A percentile compares a stretch with the other conserved stretches of the same genome.
Conservation (phyloP, 345 rosid species). For the Salix dunnii region DNA sequence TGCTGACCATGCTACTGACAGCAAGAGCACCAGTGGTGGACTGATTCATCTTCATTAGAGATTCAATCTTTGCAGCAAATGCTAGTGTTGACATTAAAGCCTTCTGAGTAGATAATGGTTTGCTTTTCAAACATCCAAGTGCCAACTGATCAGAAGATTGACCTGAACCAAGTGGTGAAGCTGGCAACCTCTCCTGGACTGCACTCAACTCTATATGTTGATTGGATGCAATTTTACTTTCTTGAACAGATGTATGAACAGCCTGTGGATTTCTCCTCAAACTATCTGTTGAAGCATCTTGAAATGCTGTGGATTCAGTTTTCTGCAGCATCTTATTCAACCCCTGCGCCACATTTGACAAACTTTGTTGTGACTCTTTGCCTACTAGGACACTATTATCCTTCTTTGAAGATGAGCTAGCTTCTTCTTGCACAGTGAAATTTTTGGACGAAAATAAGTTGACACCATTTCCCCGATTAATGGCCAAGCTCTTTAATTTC, state of each 20-base stretch:
- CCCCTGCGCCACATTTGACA: conserved; percentile 5
- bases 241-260: conserved; percentile 22
- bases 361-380: conserved; percentile 15
- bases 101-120: conserved; percentile 41
- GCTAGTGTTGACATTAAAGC: conserved; percentile 55
- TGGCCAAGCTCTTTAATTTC: conserved; percentile 17
- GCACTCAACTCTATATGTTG: conserved; percentile 17
- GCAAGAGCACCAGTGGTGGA: conserved; percentile 14
- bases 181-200: conserved; percentile 17
- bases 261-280: conserved; percentile 3
- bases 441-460: conserved; percentile 13
- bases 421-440: conserved; percentile 5
- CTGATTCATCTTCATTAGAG: conserved; percentile 34
- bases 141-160: conserved; percentile 28
- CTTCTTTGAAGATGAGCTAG: neutral
- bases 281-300: conserved; percentile 12
- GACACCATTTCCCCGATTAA: conserved; percentile 11
- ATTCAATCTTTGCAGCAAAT: conserved; percentile 57
- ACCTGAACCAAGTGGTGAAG: conserved; percentile 22
- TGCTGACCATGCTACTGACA: conserved; percentile 12
- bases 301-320: conserved; percentile 17
- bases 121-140: conserved; percentile 21
- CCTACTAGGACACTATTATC: conserved; percentile 2
- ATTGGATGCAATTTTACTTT: conserved; percentile 14
- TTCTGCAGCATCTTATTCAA: conserved; percentile 17